A percentile compares a stretch with the other conserved stretches of the same genome.
Conservation (phyloP, 2,329 filamentous ascomycete species). For the Parasarocladium wereldwijsianum region DNA sequence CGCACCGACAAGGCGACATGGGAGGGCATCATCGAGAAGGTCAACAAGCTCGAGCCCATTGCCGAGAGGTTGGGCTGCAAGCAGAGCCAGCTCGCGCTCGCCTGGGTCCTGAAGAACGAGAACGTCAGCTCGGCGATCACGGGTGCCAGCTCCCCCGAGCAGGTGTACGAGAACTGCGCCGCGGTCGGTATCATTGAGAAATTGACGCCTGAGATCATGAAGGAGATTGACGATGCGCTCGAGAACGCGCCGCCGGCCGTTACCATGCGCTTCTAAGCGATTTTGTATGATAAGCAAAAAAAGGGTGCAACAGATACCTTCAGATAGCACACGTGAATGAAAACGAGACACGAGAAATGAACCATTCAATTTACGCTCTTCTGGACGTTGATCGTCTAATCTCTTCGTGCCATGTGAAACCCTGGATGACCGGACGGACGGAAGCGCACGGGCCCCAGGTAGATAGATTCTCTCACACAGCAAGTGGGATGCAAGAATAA, state of each 20-base stretch:
- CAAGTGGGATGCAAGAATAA: too few relatives aligned
- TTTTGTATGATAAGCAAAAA: too few relatives aligned
- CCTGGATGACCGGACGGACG: too few relatives aligned
- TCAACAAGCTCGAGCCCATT: constrained; percentile 44
- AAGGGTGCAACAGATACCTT: too few relatives aligned
- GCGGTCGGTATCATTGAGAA: constrained; percentile 37
- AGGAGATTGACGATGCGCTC: constrained; percentile 43
- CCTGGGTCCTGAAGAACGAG: constrained; percentile 48
- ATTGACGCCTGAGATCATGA: constrained; percentile 43
- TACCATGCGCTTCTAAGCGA: constrained; percentile 17
- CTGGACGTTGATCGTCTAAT: too few relatives aligned
- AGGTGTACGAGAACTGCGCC: constrained; percentile 44
- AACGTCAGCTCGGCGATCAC: constrained; percentile 48
- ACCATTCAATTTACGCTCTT: too few relatives aligned
- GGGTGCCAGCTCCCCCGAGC: constrained; percentile 40
- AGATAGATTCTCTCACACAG: too few relatives aligned
- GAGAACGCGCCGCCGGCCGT: constrained; percentile 40
- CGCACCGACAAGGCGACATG: constrained; percentile 34
- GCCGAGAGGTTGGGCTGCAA: constrained; percentile 49
- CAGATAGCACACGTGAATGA: too few relatives aligned
- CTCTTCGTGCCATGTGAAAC: too few relatives aligned
- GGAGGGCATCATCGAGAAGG: constrained; percentile 41
- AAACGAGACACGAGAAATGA: too few relatives aligned
- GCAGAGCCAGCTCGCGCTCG: constrained; percentile 39
- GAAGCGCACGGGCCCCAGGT: too few relatives aligned